Percentiles rank a stretch among this genome's conserved stretches.
Evolutionary conservation across 2,329 filamentous ascomycete genomes (phyloP).

Genomic region (Clarireedia monteithiana): DNA sequence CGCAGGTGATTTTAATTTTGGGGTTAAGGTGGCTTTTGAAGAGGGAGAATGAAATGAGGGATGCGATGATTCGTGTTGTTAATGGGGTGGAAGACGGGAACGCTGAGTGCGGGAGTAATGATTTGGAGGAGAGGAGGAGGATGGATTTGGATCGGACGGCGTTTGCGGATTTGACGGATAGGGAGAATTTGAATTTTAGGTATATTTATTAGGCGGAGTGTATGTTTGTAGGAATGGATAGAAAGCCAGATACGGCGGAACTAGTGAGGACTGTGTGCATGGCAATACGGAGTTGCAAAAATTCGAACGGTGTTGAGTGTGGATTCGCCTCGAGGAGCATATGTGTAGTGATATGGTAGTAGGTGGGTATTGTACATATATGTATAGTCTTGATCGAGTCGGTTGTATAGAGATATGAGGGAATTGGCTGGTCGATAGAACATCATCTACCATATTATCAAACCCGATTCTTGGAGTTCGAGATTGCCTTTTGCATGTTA

Average conservation of each 20-base stretch:
- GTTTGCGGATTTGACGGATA: conserved; percentile 6
- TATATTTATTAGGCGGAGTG: not conserved
- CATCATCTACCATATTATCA: too few species aligned
- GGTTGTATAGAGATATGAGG: too few species aligned
- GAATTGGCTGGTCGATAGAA: too few species aligned
- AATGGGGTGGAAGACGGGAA: not conserved
- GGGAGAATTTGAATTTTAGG: conserved; percentile 5
- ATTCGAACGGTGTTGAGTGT: too few species aligned
- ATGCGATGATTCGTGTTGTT: not conserved
- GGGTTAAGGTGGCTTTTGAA: not conserved
- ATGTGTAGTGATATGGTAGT: too few species aligned
- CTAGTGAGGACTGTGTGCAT: not conserved
- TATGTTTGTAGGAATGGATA: not conserved
- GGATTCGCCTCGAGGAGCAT: too few species aligned
- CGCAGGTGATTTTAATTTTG: not conserved
- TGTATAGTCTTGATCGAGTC: too few species aligned
- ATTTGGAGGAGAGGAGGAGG: conserved; percentile 1
- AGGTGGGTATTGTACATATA: too few species aligned
- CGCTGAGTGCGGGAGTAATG: not conserved
- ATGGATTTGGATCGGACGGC: not conserved
- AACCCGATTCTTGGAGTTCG: too few species aligned
- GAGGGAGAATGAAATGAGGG: not conserved
- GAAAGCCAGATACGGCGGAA: not conserved
- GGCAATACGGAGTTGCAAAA: not conserved
- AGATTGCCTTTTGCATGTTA: too few species aligned